Base-by-base conservation (phyloP, 1,284 basidiomycete species). In the Hypsizygus ulmarius region DNA sequence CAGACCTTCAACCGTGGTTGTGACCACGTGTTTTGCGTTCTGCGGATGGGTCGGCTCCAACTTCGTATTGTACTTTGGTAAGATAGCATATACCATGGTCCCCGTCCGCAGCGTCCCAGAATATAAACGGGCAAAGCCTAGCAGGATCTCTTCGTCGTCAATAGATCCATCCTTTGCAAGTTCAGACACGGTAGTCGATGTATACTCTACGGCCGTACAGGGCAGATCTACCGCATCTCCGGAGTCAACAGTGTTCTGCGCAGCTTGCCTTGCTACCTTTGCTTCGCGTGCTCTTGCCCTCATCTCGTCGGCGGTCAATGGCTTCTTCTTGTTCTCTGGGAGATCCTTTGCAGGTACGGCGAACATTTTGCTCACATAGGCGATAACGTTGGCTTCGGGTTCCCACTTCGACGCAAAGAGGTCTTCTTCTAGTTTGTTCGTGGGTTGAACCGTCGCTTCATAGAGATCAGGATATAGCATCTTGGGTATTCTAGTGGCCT, bases 341-440 rank as follows among this genome's bases (percentile, higher is more conserved):
- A 99, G 70, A 40, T 96, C 90, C 45, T 81, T 81, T 14, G 70
- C 72, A 16, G 82, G 72, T 1, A 98, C 87, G 0, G 94, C 94
- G 65, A 99, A 98, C 96, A 99, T 99, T 67, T 99, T 99, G 75
- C 92, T 97, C 45, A 99, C 90, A 65, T 96, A 97, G 3, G 85
- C 92, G 10, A 86, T 81, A n/a, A 93, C 73, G 46, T 71, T 79
- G 0, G 84, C 81, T 3, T 77, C 74, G 2, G 79, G 60, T 1
- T 63, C 71, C n/a, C 79, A 77, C 50, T 82, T 79, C 46, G 91
- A 90, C 0, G 77, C 67, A 69, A 89, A 98, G 8, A 99, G 72
- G 50, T 90, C 87, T 54, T 75, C 70, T 65, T 99, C 95, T 18
- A 97, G 72, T 55, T 86, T 84, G 63, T 87, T 92, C 55, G 79